Percentiles rank a stretch among this genome's conserved stretches.
These are phyloP conservation scores for Dioszegia crocea DNA, from an alignment of 768 basidiomycete species.

Conservation along the genomic window DNA sequence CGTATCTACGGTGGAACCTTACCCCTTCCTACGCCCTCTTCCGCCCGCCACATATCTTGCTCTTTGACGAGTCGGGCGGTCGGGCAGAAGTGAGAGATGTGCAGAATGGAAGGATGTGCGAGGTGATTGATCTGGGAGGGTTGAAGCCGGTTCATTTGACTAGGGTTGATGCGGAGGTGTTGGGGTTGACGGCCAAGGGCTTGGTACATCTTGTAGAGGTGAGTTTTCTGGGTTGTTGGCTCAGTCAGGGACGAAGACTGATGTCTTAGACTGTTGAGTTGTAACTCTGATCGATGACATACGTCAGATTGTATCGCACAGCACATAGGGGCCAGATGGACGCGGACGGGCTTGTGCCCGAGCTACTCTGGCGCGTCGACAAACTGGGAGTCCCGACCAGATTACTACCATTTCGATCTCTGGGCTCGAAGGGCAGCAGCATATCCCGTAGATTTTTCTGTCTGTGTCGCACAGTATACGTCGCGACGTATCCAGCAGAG, in stretches of 20 bases:
- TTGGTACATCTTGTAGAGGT: conserved; percentile 39
- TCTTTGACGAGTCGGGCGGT: conserved; percentile 35
- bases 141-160: conserved; percentile 18
- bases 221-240: conserved; percentile 1
- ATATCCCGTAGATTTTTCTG: too few species aligned
- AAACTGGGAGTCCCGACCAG: too few species aligned
- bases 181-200: conserved; percentile 22
- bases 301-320: too few species aligned
- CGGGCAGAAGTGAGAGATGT: conserved; percentile 37
- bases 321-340: too few species aligned
- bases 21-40: conserved; percentile 31
- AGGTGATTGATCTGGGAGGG: conserved; percentile 29
- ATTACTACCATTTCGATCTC: too few species aligned
- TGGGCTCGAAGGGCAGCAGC: too few species aligned
- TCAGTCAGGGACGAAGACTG: neutral
- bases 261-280: neutral
- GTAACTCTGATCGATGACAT: too few species aligned
- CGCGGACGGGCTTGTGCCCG: too few species aligned
- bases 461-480: too few species aligned
- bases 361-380: too few species aligned
- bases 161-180: conserved; percentile 25
- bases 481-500: too few species aligned
- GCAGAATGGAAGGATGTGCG: conserved; percentile 31
- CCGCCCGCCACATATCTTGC: conserved; percentile 27
- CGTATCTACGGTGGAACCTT: conserved; percentile 39